phyloP scores from a whole-genome alignment of 345 rosid genomes.

The Corymbia maculata region DNA sequence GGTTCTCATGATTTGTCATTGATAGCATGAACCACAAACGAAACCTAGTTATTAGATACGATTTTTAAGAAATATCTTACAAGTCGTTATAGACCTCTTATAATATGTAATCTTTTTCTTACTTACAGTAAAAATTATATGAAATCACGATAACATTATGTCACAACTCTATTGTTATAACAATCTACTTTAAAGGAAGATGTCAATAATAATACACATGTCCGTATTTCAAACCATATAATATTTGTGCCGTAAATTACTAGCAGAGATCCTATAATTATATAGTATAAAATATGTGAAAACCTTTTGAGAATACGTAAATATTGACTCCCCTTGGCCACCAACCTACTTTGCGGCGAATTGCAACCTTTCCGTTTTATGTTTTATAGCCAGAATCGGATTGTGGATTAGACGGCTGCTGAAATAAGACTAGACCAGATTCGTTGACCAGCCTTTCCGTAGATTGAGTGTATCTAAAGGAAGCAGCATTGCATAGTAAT shows the following conservation, averaged over 20 bases:
- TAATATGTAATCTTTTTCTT: not conserved
- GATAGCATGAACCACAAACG: not conserved
- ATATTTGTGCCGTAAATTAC: not conserved
- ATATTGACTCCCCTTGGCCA: not conserved
- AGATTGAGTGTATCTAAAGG: not conserved
- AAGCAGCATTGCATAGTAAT: not conserved
- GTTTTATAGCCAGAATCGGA: not conserved
- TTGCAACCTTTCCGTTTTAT: not conserved
- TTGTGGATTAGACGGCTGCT: not conserved
- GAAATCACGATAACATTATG: not conserved
- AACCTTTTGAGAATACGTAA: not conserved
- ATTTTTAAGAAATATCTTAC: not conserved
- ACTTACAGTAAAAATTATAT: not conserved
- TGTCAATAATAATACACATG: not conserved
- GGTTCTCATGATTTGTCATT: no score
- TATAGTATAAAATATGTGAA: not conserved
- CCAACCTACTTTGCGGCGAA: not conserved
- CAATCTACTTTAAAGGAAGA: not conserved
- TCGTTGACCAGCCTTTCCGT: not conserved
- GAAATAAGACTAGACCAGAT: not conserved
- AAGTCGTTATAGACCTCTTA: not conserved
- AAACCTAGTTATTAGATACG: not conserved
- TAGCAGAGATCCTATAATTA: not conserved
- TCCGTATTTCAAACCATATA: not conserved
- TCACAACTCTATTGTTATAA: not conserved